A percentile compares a stretch with the other conserved stretches of the same genome.
phyloP scores from a whole-genome alignment of 129 eudicot genomes.

The Kitagawia praeruptora region DNA sequence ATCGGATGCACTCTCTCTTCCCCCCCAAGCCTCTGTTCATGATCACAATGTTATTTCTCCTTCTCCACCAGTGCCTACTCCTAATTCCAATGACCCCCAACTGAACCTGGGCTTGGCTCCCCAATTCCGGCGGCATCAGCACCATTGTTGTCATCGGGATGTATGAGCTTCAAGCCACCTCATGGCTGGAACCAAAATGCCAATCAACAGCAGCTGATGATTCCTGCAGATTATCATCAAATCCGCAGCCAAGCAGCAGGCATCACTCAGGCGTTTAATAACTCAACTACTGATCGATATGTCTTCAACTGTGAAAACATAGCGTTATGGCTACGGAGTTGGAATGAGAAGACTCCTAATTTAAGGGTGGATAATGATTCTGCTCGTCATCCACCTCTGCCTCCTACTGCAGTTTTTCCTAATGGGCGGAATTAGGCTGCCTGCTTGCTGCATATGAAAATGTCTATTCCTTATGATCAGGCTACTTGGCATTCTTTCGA shows the following conservation, averaged over 20 bases:
- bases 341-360: neutral
- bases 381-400: neutral
- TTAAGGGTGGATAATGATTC: neutral
- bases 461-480: neutral
- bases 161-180: neutral
- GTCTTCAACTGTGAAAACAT: neutral
- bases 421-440: neutral
- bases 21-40: neutral
- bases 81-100: neutral
- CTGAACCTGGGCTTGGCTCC: neutral
- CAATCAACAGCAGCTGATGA: neutral
- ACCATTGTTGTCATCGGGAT: neutral
- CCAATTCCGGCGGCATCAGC: neutral
- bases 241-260: neutral
- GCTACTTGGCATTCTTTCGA: neutral
- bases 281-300: neutral
- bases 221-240: neutral
- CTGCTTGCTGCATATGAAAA: neutral
- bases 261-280: neutral
- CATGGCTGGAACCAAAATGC: neutral
- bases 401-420: neutral
- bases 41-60: neutral
- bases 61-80: neutral
- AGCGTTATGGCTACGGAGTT: neutral
- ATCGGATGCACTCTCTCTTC: neutral